Base-by-base conservation (phyloP, 1,284 basidiomycete genomes). In the Violaceomyces palustris region DNA sequence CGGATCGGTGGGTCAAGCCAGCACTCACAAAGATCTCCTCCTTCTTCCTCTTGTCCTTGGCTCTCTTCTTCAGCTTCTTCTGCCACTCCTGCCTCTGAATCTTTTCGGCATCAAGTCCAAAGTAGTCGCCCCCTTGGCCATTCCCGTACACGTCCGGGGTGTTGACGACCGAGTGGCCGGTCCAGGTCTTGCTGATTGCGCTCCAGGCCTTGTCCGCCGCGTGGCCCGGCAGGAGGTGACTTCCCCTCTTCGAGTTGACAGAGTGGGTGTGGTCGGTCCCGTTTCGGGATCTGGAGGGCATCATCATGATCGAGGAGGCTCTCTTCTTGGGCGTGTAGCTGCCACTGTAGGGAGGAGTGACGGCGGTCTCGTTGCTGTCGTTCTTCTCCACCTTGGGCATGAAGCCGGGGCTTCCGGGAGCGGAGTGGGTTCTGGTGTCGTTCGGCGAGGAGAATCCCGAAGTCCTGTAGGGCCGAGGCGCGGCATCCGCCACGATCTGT, bases 11-110 rank as follows among this genome's bases (percentile, higher is more conserved):
- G n/a, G n/a, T n/a, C n/a, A n/a, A n/a, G 36, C 41, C n/a, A n/a
- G n/a, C n/a, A n/a, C n/a, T n/a, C n/a, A n/a, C n/a, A 30, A 65
- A 71, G 44, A 71, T 71, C 42, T 72, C 67, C 35, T 68, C 61
- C 47, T 69, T 67, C 40, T 68, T 67, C 33, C 60, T 61, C 48
- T 66, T 65, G 36, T 55, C 56, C 48, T 62, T 63, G 46, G 50
- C 54, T 17, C 69, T 57, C 41, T 64, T 64, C 45, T 61, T 63
- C 33, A 73, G 51, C 46, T 71, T 68, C 34, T 55, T 45, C 41
- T 70, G 67, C 70, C 70, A 73, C 35, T 72, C 69, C 32, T 42
- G 54, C 39, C 48, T 53, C 30, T 55, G 51, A 36, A 48, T 15
- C 41, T 58, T 58, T 30, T 58, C 64, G 17, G 48, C 50, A 3